A percentile compares a stretch with the other conserved stretches of the same genome.
These are phyloP conservation scores for Alternaria ventricosa DNA, from an alignment of 2,329 filamentous ascomycete species.

Conservation along the genomic window DNA sequence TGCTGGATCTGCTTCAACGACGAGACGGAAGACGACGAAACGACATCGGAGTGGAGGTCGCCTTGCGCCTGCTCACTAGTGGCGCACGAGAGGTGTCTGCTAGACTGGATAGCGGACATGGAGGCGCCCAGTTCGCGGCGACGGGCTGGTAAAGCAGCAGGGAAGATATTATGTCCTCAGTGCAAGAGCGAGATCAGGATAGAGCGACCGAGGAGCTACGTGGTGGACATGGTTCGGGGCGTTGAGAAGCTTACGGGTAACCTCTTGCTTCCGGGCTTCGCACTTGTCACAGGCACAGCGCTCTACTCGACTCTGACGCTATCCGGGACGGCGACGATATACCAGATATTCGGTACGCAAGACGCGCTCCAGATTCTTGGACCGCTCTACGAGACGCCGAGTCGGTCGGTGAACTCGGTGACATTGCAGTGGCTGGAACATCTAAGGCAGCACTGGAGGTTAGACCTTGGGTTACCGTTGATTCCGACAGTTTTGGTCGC, in stretches of 20 bases:
- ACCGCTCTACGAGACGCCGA: constrained; percentile 47
- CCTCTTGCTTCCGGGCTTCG: constrained; percentile 70
- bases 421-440: constrained; percentile 41
- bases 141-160: constrained; percentile 53
- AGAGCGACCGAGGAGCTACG: constrained; percentile 73
- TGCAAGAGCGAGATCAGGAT: constrained; percentile 85
- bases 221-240: constrained; percentile 71
- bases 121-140: constrained; percentile 66
- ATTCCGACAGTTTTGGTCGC: constrained; percentile 72
- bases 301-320: constrained; percentile 56
- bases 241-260: constrained; percentile 64
- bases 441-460: constrained; percentile 53
- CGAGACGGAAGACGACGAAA: constrained; percentile 67
- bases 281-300: constrained; percentile 59
- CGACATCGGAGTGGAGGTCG: constrained; percentile 75
- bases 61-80: constrained; percentile 91
- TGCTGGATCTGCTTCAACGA: constrained; percentile 76
- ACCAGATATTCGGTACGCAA: constrained; percentile 69
- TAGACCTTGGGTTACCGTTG: constrained; percentile 68
- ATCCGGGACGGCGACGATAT: constrained; percentile 68
- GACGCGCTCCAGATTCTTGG: constrained; percentile 64
- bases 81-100: constrained; percentile 86
- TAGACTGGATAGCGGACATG: constrained; percentile 92
- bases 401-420: constrained; percentile 35
- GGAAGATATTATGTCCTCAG: constrained; percentile 81